Conservation (phyloP, 1,284 basidiomycete genomes). For the Xerocomus minutiporus region DNA sequence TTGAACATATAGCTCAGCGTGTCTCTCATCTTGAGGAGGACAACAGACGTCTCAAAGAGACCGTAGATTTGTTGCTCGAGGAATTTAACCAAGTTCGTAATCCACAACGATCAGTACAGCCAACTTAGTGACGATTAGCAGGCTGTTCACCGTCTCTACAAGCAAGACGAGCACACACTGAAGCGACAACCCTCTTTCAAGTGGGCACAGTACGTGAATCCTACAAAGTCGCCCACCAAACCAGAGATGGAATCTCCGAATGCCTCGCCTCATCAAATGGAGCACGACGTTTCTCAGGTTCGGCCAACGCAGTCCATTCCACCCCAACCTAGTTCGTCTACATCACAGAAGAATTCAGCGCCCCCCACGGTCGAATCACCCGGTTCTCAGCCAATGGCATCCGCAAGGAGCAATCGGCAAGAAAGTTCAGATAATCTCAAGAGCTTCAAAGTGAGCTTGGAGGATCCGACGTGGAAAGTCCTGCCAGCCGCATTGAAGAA, state of each 20-base stretch:
- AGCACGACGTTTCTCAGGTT: constrained; percentile 55
- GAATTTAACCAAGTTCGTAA: constrained; percentile 46
- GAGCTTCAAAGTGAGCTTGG: constrained; percentile 86
- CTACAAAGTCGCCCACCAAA: constrained; percentile 73
- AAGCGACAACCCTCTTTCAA: constrained; percentile 74
- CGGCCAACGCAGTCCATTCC: constrained; percentile 32
- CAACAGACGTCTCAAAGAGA: constrained; percentile 61
- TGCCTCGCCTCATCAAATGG: constrained; percentile 67
- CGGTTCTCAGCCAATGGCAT: constrained; percentile 26
- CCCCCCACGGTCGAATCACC: constrained; percentile 34
- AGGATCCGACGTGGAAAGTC: constrained; percentile 98
- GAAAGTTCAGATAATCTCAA: constrained; percentile 76
- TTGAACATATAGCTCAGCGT: constrained; percentile 52
- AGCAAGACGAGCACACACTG: constrained; percentile 53
- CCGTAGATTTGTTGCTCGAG: constrained; percentile 59
- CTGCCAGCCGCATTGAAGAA: constrained; percentile 97
- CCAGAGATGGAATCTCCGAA: constrained; percentile 68
- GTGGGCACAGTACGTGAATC: constrained; percentile 73
- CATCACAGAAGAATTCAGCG: constrained; percentile 27
- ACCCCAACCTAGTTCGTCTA: constrained; percentile 16
- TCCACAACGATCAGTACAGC: constrained; percentile 19
- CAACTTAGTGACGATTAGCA: constrained; percentile 2
- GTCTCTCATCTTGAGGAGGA: constrained; percentile 71
- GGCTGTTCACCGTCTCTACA: constrained; percentile 10
- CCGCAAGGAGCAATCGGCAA: constrained; percentile 46